These are phyloP conservation scores for Neofusicoccum parvum DNA, from an alignment of 2,329 filamentous ascomycete genomes.

Conservation along the genomic window DNA sequence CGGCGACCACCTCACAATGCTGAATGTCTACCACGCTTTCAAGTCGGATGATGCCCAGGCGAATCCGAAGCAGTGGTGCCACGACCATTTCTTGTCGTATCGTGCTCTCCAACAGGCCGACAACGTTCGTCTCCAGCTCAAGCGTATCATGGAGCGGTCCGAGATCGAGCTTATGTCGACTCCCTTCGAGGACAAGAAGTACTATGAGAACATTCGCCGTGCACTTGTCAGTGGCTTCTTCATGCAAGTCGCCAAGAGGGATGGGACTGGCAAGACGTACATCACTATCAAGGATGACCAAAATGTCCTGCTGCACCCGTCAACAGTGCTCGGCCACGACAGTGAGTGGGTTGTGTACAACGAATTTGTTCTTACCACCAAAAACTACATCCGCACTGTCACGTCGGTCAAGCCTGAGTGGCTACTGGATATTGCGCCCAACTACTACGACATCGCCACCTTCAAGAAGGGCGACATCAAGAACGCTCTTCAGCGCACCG, in stretches of 20 bases:
- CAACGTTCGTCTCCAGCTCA: conserved; percentile 87
- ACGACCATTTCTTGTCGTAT: conserved; percentile 91
- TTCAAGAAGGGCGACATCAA: conserved; percentile 88
- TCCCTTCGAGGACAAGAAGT: conserved; percentile 91
- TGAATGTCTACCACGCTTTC: conserved; percentile 98
- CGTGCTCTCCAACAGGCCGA: conserved; percentile 89
- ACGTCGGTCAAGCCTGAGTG: conserved; percentile 92
- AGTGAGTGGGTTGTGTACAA: conserved; percentile 98
- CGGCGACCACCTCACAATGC: conserved; percentile 91
- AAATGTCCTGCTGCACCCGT: conserved; percentile 88
- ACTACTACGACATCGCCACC: conserved; percentile 82
- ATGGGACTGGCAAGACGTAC: conserved; percentile 86
- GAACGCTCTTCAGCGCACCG: conserved; percentile 59
- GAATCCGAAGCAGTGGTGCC: conserved; percentile 88
- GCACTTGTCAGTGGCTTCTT: conserved; percentile 95
- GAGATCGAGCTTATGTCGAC: conserved; percentile 85
- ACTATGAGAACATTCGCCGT: conserved; percentile 95
- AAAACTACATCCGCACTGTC: conserved; percentile 96
- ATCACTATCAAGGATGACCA: conserved; percentile 96
- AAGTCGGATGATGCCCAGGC: conserved; percentile 71
- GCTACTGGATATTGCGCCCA: conserved; percentile 92
- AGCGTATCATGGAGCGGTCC: conserved; percentile 94
- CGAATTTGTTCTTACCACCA: conserved; percentile 95
- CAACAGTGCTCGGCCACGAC: conserved; percentile 83
- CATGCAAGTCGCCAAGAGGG: conserved; percentile 91